A percentile compares a stretch with the other conserved stretches of the same genome.
phyloP scores from a whole-genome alignment of 352 stramenopile species.

The Elongisporangium undulatum region DNA sequence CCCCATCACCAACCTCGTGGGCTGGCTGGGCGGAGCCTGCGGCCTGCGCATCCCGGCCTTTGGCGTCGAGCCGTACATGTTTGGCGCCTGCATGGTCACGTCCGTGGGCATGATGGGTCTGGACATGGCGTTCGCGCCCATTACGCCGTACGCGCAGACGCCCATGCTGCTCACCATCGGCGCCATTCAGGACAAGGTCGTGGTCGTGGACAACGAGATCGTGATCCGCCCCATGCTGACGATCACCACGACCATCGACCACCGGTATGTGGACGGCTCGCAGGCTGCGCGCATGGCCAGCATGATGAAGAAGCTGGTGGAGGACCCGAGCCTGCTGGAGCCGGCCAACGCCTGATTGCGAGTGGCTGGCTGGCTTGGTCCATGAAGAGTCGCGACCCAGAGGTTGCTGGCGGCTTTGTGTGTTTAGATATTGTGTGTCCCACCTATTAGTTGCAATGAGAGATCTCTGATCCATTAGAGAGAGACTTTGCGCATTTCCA shows the following conservation, averaged over 20 bases:
- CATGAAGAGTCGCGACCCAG: not conserved
- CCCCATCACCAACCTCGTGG: conserved; percentile 47
- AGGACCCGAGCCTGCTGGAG: conserved; percentile 49
- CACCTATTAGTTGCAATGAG: not conserved
- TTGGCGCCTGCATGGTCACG: conserved; percentile 67
- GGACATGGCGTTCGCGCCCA: conserved; percentile 59
- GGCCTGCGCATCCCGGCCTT: conserved; percentile 46
- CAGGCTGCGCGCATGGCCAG: conserved; percentile 53
- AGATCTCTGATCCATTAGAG: no score
- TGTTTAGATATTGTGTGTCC: not conserved
- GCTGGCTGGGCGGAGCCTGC: conserved; percentile 56
- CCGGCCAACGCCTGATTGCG: conserved; percentile 13
- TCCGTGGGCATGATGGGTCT: conserved; percentile 71
- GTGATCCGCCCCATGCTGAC: conserved; percentile 58
- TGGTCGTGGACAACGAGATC: conserved; percentile 55
- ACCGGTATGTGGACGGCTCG: conserved; percentile 61
- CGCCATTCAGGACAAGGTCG: conserved; percentile 54
- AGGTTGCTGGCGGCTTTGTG: not conserved
- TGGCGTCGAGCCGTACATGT: conserved; percentile 68
- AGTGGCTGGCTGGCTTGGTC: not conserved
- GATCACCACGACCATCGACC: conserved; percentile 69
- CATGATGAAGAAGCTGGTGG: conserved; percentile 43
- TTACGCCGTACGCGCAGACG: conserved; percentile 57
- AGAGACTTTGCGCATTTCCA: no score
- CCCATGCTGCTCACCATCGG: conserved; percentile 70